phyloP scores from a whole-genome alignment of 768 basidiomycete genomes.

The Suillus weaverae region DNA sequence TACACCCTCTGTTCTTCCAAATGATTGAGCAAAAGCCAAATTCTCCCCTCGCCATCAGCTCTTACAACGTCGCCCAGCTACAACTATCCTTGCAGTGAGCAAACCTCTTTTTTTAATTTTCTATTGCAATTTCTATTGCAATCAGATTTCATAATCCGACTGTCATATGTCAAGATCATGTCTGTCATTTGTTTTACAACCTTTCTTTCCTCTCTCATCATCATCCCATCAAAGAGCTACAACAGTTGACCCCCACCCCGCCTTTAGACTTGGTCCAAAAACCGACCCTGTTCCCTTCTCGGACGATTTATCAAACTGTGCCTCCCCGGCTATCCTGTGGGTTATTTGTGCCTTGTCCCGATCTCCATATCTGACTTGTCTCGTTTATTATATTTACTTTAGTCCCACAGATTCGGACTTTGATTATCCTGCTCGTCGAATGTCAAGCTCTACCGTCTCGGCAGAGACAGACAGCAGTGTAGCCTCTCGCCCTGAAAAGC shows the following conservation, averaged over 20 bases:
- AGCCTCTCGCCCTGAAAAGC: conserved; percentile 62
- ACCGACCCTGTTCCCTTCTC: conserved; percentile 38
- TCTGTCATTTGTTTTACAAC: conserved; percentile 19
- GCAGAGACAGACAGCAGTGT: conserved; percentile 63
- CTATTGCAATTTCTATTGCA: not conserved
- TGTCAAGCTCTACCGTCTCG: conserved; percentile 77
- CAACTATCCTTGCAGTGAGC: conserved; percentile 57
- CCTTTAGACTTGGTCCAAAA: conserved; percentile 42
- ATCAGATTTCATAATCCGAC: conserved; percentile 18
- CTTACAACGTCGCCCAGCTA: conserved; percentile 64
- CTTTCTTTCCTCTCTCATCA: conserved; percentile 14
- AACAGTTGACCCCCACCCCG: not conserved
- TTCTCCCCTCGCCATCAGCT: conserved; percentile 44
- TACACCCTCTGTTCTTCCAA: conserved; percentile 15
- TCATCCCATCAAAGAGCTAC: conserved; percentile 1
- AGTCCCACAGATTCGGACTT: conserved; percentile 48
- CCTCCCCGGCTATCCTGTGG: conserved; percentile 49
- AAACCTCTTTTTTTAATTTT: not conserved
- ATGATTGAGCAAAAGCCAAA: conserved; percentile 60
- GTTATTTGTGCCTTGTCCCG: conserved; percentile 24
- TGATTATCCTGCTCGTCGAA: conserved; percentile 61
- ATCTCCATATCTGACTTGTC: conserved; percentile 15
- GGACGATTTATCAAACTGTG: conserved; percentile 48
- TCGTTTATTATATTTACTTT: conserved; percentile 14
- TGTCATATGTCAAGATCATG: conserved; percentile 33